phyloP scores from a whole-genome alignment of 1,139 yeast genomes.

The Geotrichum macrosporum region DNA sequence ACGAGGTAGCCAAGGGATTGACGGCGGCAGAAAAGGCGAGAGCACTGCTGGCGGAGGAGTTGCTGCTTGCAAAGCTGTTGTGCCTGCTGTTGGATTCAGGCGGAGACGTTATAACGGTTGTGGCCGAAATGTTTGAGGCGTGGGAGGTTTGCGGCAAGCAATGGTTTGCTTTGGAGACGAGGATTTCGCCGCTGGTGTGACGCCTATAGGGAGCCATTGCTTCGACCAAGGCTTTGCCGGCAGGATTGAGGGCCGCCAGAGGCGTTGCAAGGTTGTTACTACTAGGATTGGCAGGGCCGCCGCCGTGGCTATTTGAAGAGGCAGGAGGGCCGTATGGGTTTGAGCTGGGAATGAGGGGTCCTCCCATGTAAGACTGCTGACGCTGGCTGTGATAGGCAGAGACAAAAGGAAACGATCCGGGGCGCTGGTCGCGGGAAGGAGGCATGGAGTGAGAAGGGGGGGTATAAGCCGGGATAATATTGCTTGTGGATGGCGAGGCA shows the following conservation, averaged over 20 bases:
- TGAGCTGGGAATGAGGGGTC: conserved; percentile 20
- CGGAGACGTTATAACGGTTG: conserved; percentile 12
- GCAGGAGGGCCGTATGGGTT: conserved; percentile 11
- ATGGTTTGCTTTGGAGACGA: neutral
- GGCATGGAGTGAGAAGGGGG: conserved; percentile 20
- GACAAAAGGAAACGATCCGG: conserved; percentile 33
- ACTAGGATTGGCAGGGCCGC: neutral
- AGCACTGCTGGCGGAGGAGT: conserved; percentile 10
- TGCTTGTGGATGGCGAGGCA: conserved; percentile 13
- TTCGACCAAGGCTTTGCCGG: conserved; percentile 18
- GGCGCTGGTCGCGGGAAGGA: conserved; percentile 32
- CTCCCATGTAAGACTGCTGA: conserved; percentile 12
- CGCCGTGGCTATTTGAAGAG: neutral
- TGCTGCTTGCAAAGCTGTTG: conserved; percentile 21
- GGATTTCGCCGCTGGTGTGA: conserved; percentile 21
- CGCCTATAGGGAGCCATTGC: conserved; percentile 21
- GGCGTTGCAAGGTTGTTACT: neutral
- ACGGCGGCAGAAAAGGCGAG: neutral
- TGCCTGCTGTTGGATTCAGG: conserved; percentile 16
- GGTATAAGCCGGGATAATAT: neutral
- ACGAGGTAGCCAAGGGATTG: neutral
- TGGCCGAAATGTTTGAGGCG: conserved; percentile 1
- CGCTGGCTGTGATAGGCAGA: conserved; percentile 20
- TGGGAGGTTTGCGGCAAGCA: neutral
- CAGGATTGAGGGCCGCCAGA: neutral